Base-by-base conservation (phyloP, 179 eudicot genomes). In the Silene vulgaris region DNA sequence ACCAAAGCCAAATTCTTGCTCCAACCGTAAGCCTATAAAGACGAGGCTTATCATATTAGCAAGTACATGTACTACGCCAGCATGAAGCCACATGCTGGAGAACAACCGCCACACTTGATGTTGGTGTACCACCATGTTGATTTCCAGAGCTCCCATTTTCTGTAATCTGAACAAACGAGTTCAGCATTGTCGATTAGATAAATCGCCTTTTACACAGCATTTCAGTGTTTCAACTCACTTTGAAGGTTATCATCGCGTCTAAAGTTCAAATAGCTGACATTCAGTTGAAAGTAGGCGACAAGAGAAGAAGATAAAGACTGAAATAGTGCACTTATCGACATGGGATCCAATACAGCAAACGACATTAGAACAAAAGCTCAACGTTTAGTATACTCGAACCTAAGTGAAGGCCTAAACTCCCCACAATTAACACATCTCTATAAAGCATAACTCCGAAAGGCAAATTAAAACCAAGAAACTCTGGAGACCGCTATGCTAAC, bases 1-100 rank as follows among this genome's bases (percentile, higher is more conserved):
- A 90, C 97, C 79, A 75, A 84, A 92, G 0, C 97, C 96, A 68
- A 92, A 90, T 79, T 92, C 94, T 74, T 84, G 87, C 79, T 92
- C 96, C 30, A 92, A 88, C 4, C 94, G 92, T 80, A 89, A 75
- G 69, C 97, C 97, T 62, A 92, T 88, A 69, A 90, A 86, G 0
- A 86, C 48, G 37, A 92, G 84, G 75, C 94, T 86, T 48, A 90
- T 30, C 97, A 92, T 89, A 70, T 92, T 92, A 57, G 89, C 90
- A 20, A 88, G 80, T 29, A 92, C 23, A 79, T 92, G 97, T 11
- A 90, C 71, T 14, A 89, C 85, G 17, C 97, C 97, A 29, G 92
- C 97, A 83, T 92, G 97, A 73, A 92, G 79, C 96, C 96, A 89
- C 76, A 82, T 87, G 68, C 93, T 84, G 57, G 90, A 73, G 17